These are phyloP conservation scores for Panellus pusillus DNA, from an alignment of 768 basidiomycete genomes.

Conservation along the genomic window DNA sequence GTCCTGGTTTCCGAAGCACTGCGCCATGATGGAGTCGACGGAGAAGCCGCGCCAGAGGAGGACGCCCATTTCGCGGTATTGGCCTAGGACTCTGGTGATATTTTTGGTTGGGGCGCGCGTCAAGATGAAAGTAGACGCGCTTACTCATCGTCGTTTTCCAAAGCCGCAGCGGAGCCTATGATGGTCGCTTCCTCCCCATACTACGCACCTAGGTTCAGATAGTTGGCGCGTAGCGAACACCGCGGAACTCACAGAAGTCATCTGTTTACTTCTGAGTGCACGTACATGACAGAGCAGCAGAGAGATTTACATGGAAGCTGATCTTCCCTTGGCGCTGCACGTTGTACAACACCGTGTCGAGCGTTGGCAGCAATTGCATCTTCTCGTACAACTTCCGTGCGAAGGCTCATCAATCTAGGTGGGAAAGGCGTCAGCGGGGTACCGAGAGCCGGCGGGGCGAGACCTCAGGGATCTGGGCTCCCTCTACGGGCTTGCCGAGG, in stretches of 20 bases:
- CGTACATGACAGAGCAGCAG: neutral
- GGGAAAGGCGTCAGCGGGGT: neutral
- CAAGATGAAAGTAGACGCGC: conserved; percentile 23
- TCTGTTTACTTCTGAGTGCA: conserved; percentile 42
- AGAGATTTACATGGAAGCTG: conserved; percentile 74
- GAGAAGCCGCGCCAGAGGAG: conserved; percentile 85
- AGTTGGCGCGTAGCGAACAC: conserved; percentile 1
- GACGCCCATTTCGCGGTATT: conserved; percentile 92
- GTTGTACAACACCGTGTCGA: conserved; percentile 89
- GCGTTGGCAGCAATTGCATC: conserved; percentile 76
- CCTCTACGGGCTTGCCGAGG: conserved; percentile 68
- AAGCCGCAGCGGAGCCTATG: conserved; percentile 84
- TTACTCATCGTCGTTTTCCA: conserved; percentile 83
- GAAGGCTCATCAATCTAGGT: conserved; percentile 64
- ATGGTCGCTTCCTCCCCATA: conserved; percentile 91
- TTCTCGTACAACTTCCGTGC: conserved; percentile 75
- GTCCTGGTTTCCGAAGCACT: conserved; percentile 86
- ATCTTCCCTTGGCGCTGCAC: conserved; percentile 94
- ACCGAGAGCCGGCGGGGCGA: conserved; percentile 15
- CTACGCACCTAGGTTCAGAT: conserved; percentile 35
- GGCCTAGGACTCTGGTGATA: conserved; percentile 67
- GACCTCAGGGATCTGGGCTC: conserved; percentile 76
- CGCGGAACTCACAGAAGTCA: conserved; percentile 68
- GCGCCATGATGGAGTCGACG: conserved; percentile 81
- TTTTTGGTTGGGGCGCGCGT: neutral